Conservation (phyloP, 164 flowering plant genomes). For the Chimonanthus salicifolius region DNA sequence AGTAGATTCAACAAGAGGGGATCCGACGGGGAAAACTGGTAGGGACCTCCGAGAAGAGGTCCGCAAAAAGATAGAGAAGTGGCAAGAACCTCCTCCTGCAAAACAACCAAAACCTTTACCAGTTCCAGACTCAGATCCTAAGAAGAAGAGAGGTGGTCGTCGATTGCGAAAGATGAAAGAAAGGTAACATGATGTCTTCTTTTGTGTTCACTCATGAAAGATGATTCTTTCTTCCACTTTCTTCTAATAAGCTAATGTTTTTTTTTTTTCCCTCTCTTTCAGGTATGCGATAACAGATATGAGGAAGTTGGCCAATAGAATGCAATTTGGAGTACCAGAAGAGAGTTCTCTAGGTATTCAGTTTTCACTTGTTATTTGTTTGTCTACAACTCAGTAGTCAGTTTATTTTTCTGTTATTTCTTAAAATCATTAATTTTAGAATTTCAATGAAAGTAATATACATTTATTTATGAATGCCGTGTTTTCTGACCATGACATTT, state of each 20-base stretch:
- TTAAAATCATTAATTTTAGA: too few relatives aligned
- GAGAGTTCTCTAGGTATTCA: slow-evolving; percentile 88
- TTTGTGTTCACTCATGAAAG: neutral
- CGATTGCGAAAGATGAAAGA: slow-evolving; percentile 93
- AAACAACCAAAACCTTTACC: slow-evolving; percentile 97
- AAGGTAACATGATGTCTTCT: slow-evolving; percentile 35
- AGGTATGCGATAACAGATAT: slow-evolving; percentile 94
- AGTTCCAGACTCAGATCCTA: slow-evolving; percentile 97
- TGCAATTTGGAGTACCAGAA: slow-evolving; percentile 95
- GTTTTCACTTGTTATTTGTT: neutral
- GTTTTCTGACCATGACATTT: neutral
- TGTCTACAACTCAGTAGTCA: neutral
- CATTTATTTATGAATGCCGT: neutral
- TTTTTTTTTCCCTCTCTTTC: slow-evolving; percentile 5
- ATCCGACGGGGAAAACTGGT: slow-evolving; percentile 77
- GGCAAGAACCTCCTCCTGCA: slow-evolving; percentile 99
- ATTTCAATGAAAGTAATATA: too few relatives aligned
- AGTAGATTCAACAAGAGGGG: slow-evolving; percentile 80
- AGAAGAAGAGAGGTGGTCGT: slow-evolving; percentile 96
- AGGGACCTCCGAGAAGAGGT: slow-evolving; percentile 67
- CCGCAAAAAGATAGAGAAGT: slow-evolving; percentile 86
- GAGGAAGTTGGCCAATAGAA: slow-evolving; percentile 96
- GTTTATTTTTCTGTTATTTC: neutral
- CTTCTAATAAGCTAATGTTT: neutral
- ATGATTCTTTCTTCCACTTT: slow-evolving; percentile 2